phyloP scores from a whole-genome alignment of 2,329 filamentous ascomycete species.

The Aspergillus nomiae region DNA sequence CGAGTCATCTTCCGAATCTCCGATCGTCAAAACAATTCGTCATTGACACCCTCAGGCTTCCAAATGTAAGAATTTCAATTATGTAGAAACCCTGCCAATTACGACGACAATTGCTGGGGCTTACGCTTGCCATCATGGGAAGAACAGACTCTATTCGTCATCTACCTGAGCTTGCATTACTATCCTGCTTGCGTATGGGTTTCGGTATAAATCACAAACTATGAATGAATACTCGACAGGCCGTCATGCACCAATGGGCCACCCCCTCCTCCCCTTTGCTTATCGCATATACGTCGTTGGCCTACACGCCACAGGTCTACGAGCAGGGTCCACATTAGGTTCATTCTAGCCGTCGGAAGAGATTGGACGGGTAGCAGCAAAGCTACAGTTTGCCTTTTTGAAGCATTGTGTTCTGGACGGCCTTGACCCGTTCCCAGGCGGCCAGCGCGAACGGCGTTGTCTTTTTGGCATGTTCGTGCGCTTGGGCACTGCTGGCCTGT shows the following conservation, averaged over 20 bases:
- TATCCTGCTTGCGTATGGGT: neutral
- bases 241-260: neutral
- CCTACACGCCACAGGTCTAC: neutral
- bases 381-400: constrained; percentile 48
- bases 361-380: neutral
- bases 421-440: constrained; percentile 72
- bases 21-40: neutral
- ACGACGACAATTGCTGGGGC: neutral
- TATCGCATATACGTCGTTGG: constrained; percentile 12
- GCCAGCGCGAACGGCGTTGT: constrained; percentile 73
- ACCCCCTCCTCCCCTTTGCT: constrained; percentile 6
- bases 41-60: neutral
- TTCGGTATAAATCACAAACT: neutral
- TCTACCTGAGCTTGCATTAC: neutral
- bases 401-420: constrained; percentile 43
- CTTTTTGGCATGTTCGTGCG: constrained; percentile 69
- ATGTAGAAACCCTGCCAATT: neutral
- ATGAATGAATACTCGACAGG: neutral
- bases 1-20: constrained; percentile 2
- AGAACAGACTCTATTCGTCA: neutral
- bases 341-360: neutral
- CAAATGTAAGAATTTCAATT: neutral
- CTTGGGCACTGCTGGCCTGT: constrained; percentile 87
- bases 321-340: neutral
- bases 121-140: neutral